Conservation (phyloP, 805 yeast species). For the Wickerhamiella dianesei region DNA sequence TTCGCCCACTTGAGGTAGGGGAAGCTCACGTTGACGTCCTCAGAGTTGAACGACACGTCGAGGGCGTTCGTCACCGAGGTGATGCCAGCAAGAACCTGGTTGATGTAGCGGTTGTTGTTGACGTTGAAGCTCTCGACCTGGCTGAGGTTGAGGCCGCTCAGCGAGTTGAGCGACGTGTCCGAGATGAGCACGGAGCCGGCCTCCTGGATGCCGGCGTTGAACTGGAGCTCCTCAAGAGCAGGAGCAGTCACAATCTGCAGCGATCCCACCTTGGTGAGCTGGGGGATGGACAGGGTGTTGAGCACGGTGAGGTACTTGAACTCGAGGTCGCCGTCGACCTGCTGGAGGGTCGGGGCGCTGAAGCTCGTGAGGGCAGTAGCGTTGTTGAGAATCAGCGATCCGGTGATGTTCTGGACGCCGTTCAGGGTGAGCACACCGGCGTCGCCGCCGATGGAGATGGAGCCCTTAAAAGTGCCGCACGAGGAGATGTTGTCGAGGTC, state of each 20-base stretch:
- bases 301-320: slow-evolving; percentile 54
- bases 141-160: slow-evolving; percentile 28
- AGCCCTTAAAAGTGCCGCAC: slow-evolving; percentile 74
- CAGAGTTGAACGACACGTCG: slow-evolving; percentile 76
- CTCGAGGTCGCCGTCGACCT: slow-evolving; percentile 57
- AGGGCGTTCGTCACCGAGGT: slow-evolving; percentile 60
- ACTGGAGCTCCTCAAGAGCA: slow-evolving; percentile 57
- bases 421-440: slow-evolving; percentile 39
- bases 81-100: slow-evolving; percentile 51
- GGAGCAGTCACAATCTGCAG: slow-evolving; percentile 76
- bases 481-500: slow-evolving; percentile 61
- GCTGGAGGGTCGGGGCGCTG: slow-evolving; percentile 65
- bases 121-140: slow-evolving; percentile 37
- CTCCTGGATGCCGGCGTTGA: slow-evolving; percentile 54
- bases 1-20: slow-evolving; percentile 65
- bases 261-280: slow-evolving; percentile 68
- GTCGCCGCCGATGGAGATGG: slow-evolving; percentile 55
- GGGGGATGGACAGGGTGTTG: slow-evolving; percentile 56
- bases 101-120: slow-evolving; percentile 78
- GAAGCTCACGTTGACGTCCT: slow-evolving; percentile 43
- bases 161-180: slow-evolving; percentile 30
- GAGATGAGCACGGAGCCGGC: slow-evolving; percentile 49
- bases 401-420: slow-evolving; percentile 64
- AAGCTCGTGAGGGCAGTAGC: slow-evolving; percentile 50
- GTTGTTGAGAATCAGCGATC: slow-evolving; percentile 54